A percentile compares a stretch with the other conserved stretches of the same genome.
Conservation (phyloP, 768 basidiomycete genomes). For the Amanita exitialis region DNA sequence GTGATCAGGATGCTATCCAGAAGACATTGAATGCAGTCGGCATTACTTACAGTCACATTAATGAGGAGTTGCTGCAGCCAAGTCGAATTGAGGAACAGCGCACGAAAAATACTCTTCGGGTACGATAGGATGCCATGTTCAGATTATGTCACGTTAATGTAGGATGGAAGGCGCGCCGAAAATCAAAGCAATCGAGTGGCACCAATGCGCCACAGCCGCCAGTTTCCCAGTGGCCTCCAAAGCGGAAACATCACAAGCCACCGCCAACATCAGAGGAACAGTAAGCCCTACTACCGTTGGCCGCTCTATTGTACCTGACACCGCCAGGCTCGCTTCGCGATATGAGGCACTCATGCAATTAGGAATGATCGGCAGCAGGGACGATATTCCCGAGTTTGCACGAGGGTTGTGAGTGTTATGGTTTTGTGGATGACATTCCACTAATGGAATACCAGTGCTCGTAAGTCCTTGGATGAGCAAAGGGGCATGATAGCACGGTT, state of each 20-base stretch:
- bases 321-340: slow-evolving; percentile 38
- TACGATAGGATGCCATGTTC: slow-evolving; percentile 14
- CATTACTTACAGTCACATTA: slow-evolving; percentile 65
- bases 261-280: slow-evolving; percentile 38
- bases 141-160: background rate
- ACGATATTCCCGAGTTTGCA: slow-evolving; percentile 49
- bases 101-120: slow-evolving; percentile 42
- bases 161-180: slow-evolving; percentile 8
- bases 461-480: slow-evolving; percentile 28
- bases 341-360: slow-evolving; percentile 53
- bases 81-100: slow-evolving; percentile 63
- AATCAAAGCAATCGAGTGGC: slow-evolving; percentile 18
- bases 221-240: slow-evolving; percentile 54
- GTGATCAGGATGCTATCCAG: slow-evolving; percentile 37
- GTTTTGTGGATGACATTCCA: background rate
- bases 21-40: slow-evolving; percentile 50
- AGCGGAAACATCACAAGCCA: slow-evolving; percentile 43
- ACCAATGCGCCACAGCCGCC: slow-evolving; percentile 17
- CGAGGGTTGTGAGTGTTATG: slow-evolving; percentile 46
- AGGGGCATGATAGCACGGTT: slow-evolving; percentile 15
- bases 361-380: slow-evolving; percentile 43
- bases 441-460: slow-evolving; percentile 16
- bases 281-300: slow-evolving; percentile 22
- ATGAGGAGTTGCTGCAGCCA: slow-evolving; percentile 58
- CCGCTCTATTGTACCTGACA: background rate